Evolutionary conservation across 148 eudicot genomes (phyloP), one percentile per base, ranked within the genome.

Genomic region (Tetragonia tetragonoides): DNA sequence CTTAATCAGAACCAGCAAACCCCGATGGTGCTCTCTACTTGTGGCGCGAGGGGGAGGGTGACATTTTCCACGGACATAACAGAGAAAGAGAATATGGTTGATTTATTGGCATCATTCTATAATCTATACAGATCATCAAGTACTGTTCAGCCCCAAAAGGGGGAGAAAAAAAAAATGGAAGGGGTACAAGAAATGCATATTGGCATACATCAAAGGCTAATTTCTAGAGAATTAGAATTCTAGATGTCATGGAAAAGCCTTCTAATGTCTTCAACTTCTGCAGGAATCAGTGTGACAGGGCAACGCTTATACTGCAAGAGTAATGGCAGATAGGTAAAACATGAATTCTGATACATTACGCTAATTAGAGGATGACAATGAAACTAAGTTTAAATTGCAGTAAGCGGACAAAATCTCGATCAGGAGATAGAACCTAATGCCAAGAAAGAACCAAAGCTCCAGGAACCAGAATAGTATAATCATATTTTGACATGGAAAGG

Each of bases 181-280:
- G 23, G 62, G 6, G 75, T 7, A 23, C 15, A 40, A 70, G 70
- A 70, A 20, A 49, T 41, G 21, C 20, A 73, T 7, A 44, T 42
- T 41, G n/a, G 14, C 65, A 38, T 4, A 42, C 40, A 37, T 15
- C 7, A 75, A 6, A 5, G 7, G 15, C 23, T 74, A 37, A 39
- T 7, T 53, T 21, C 7, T 46, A 10, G 51, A 46, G 51, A 46
- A 46, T 10, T 10, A 46, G 51, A 23, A 15, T 17, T 74, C 84
- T 90, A 95, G 82, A 93, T 81, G 74, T 95, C 99, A 75, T 95
- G 99, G 84, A 90, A 95, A 65, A 95, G 97, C 84, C 98, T 90
- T 81, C 99, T 84, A 68, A 95, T 88, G 51, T 93, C 93, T 41
- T 95, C 98, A 64, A 85, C 87, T 16, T 87, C 83, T 61, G 92